Evolutionary conservation across 441 rosid species (phyloP).

Genomic region (Erodium texanum): DNA sequence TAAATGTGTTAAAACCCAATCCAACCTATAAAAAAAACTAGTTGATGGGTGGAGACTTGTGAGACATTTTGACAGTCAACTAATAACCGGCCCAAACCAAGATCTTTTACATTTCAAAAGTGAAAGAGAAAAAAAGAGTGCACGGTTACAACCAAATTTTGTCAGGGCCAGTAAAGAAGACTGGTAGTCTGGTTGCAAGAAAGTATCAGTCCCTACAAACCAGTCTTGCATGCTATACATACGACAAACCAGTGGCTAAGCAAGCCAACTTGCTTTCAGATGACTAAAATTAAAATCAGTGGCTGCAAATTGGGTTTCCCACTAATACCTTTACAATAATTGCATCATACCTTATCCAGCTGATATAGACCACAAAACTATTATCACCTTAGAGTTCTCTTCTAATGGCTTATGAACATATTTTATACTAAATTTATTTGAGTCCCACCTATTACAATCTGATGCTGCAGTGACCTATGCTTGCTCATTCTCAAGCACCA

Average conservation of each 20-base stretch:
- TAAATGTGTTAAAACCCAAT: neutral
- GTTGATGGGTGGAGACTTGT: neutral
- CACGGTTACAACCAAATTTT: neutral
- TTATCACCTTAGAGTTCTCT: slow-evolving; percentile 2
- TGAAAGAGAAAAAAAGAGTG: neutral
- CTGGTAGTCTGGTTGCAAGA: slow-evolving; percentile 1
- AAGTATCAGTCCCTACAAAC: neutral
- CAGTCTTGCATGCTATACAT: neutral
- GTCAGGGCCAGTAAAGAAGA: neutral
- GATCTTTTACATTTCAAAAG: too few relatives aligned
- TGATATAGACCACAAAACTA: slow-evolving; percentile 5
- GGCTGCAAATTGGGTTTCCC: neutral
- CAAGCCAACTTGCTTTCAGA: neutral
- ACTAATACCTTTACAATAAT: slow-evolving; percentile 1
- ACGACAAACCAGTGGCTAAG: neutral
- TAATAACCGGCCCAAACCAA: too few relatives aligned
- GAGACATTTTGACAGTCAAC: neutral
- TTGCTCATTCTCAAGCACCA: slow-evolving; percentile 1
- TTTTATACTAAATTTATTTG: neutral
- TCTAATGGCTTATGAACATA: neutral
- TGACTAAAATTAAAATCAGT: slow-evolving; percentile 3
- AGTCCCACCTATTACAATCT: neutral
- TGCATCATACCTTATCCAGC: slow-evolving; percentile 8
- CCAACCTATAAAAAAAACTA: neutral
- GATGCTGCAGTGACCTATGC: neutral